These are phyloP conservation scores for Cardamine occulta DNA, from an alignment of 345 rosid genomes.

Conservation along the genomic window DNA sequence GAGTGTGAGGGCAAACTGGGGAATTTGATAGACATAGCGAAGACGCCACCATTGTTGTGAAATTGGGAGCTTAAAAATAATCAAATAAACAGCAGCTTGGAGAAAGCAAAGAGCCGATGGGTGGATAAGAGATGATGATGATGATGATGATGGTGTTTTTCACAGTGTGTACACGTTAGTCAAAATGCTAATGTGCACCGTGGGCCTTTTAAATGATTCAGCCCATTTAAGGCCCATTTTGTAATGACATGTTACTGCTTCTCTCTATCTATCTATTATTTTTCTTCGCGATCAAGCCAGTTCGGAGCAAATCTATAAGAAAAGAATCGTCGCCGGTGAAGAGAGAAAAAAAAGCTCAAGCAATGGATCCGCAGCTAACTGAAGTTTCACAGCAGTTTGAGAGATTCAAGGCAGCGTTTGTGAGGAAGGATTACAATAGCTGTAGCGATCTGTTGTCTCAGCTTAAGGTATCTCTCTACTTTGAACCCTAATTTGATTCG, in stretches of 20 bases:
- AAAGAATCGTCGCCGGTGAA: constrained; percentile 22
- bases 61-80: constrained; percentile 28
- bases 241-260: not conserved
- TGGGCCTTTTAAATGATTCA: constrained; percentile 6
- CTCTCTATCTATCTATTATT: not conserved
- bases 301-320: constrained; percentile 17
- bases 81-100: constrained; percentile 2
- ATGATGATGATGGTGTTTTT: constrained; percentile 32
- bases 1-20: constrained; percentile 44
- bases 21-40: constrained; percentile 48
- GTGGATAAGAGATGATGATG: constrained; percentile 46
- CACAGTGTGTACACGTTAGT: constrained; percentile 26
- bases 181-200: constrained; percentile 1
- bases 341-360: constrained; percentile 24
- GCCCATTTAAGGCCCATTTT: constrained; percentile 32
- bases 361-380: constrained; percentile 84
- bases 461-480: constrained; percentile 67
- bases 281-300: constrained; percentile 55
- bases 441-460: constrained; percentile 65
- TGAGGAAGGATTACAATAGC: constrained; percentile 66
- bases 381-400: constrained; percentile 87
- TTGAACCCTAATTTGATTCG: constrained; percentile 46
- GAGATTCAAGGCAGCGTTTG: constrained; percentile 80
- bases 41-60: constrained; percentile 56
- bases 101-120: constrained; percentile 2